Evolutionary conservation across 192 early-diverging fungal genomes (phyloP), one percentile per base, ranked within the genome.

Genomic region (Backusella tarrabulga): DNA sequence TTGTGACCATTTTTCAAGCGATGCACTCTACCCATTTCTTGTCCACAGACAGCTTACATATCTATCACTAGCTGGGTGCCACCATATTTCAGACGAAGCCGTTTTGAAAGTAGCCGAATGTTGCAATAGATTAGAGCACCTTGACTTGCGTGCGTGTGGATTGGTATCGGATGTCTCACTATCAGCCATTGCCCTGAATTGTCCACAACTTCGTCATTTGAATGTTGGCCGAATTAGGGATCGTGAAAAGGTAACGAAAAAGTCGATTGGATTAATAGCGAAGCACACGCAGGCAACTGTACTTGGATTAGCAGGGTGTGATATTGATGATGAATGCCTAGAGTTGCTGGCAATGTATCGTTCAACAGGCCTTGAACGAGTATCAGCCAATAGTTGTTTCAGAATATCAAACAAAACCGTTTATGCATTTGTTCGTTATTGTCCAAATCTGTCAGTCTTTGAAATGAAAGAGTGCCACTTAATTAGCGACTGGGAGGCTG

Each of bases 201-300:
- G 83, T 36, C 81, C 83, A 14, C 73, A 78, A 5, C 76, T 86
- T 3, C 74, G 76, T 54, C 87, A 86, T 34, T 72, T 88, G 23
- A 88, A 88, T 46, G 87, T 88, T 7, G 87, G 87, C 1, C 76
- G 87, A 15, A 79, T 88, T n/a, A 81, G 77, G 26, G 84, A 85
- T 34, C 40, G 83, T 0, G 44, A 75, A 1, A 81, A 78, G 21
- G 85, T 88, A 50, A 88, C 87, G 1, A 81, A 69, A 8, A 68
- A 71, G 35, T 85, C 85, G 34, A 85, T 88, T 66, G 76, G 72
- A 4, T 77, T 77, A 26, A 80, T 88, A 82, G 86, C 88, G 0
- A 81, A 82, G 46, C 78, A 85, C 21, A 87, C 83, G 0, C 67
- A 82, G 9, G 76, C 86, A 4, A 74, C 83, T 7, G 87, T 86